Base-by-base conservation (phyloP, 2,329 filamentous ascomycete genomes). In the Curvularia eragrostidis region DNA sequence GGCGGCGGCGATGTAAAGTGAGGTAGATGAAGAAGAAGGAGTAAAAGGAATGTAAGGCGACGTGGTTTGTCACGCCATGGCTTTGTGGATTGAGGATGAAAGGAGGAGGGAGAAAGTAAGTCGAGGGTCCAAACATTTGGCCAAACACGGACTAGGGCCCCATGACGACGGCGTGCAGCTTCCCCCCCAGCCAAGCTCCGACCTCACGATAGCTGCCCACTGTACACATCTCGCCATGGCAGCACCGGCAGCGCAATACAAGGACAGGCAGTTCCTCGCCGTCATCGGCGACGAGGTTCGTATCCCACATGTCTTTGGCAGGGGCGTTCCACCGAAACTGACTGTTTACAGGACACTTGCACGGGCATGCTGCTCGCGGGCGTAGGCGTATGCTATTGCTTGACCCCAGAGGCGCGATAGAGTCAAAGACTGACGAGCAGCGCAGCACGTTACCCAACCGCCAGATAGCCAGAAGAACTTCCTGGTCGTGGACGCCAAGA, bases 391-490 rank as follows among this genome's bases (percentile, higher is more conserved):
- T 69, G 86, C 78, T 60, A 42, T 43, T 12, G 3, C 3, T 10
- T n/a, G 10, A 44, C 9, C 28, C 9, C 15, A 7, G 2, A 5
- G n/a, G 32, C 30, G 3, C 42, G 19, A 47, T 26, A 21, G 7
- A 24, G 13, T 12, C 15, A 7, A 44, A n/a, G 21, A 53, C 50
- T 67, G 38, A 68, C 28, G 34, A 18, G 1, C 8, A 44, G n/a
- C 3, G 52, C 64, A 97, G 93, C 94, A 98, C 77, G 93, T 98
- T 63, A 96, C 93, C 15, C 85, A 89, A 52, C 90, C 91, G 6
- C 91, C 94, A 43, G 92, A 96, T 75, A 86, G 91, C 38, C 90
- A 97, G 76, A 96, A 97, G 83, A 99, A 99, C 84, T 99, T 97
- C 81, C 87, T 99, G 9, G 92, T 99, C 55, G 95, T 99, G 61